phyloP scores from a whole-genome alignment of 352 stramenopile genomes.

The Detonula confervacea region DNA sequence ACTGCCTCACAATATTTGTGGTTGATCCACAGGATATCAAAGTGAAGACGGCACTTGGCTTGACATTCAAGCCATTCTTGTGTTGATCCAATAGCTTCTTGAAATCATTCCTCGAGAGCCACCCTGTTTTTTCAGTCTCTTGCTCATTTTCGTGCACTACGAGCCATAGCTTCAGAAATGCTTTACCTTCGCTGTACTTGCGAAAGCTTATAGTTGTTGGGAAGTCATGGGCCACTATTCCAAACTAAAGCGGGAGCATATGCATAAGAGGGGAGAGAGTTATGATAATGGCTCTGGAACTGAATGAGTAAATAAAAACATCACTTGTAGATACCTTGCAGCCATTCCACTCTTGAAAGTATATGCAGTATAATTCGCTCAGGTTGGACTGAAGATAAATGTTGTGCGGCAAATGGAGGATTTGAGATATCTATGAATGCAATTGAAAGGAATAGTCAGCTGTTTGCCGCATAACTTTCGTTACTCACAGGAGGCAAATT shows the following conservation, averaged over 20 bases:
- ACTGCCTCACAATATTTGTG: conserved; percentile 62
- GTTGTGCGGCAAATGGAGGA: not conserved
- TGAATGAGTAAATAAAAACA: not conserved
- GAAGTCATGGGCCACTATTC: conserved; percentile 56
- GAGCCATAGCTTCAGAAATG: conserved; percentile 52
- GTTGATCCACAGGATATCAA: conserved; percentile 48
- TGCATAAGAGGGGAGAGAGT: not conserved
- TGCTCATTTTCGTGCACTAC: conserved; percentile 44
- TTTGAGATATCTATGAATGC: not conserved
- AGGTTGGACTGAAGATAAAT: conserved; percentile 28
- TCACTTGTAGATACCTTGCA: conserved; percentile 13
- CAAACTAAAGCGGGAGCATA: conserved; percentile 23
- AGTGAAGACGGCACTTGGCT: conserved; percentile 43
- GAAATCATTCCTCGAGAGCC: conserved; percentile 51
- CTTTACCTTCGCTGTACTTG: conserved; percentile 27
- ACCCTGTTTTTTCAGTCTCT: conserved; percentile 39
- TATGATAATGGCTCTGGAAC: too few species aligned
- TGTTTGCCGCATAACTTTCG: too few species aligned
- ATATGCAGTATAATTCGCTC: conserved; percentile 58
- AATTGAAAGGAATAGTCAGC: too few species aligned
- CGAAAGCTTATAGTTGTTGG: conserved; percentile 52
- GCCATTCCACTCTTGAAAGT: conserved; percentile 13
- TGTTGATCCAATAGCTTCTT: conserved; percentile 46
- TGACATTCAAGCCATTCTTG: conserved; percentile 35
- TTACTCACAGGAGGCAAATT: conserved; percentile 41